Conservation (phyloP, 805 yeast species). For the Kluyveromyces wickerhamii region DNA sequence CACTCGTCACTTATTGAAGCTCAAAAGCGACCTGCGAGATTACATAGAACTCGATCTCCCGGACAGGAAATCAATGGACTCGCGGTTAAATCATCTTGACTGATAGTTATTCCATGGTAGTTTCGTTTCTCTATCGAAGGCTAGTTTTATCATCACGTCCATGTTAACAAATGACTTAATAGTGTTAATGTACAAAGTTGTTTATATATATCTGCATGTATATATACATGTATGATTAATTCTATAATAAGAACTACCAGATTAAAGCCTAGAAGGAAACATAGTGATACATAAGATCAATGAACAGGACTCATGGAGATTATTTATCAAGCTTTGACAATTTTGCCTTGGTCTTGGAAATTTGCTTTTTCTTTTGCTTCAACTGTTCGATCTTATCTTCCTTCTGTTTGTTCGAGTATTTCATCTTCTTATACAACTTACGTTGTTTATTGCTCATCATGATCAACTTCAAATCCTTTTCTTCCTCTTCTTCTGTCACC, state of each 20-base stretch:
- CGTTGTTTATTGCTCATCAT: conserved; percentile 98
- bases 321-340: conserved; percentile 28
- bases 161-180: too few species aligned
- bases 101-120: too few species aligned
- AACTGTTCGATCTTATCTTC: conserved; percentile 64
- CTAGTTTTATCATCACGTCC: too few species aligned
- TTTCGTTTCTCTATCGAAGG: too few species aligned
- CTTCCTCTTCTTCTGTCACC: conserved; percentile 51
- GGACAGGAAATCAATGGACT: conserved; percentile 74
- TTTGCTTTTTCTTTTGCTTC: conserved; percentile 59
- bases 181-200: too few species aligned
- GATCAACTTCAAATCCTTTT: conserved; percentile 84
- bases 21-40: conserved; percentile 62
- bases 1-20: conserved; percentile 48
- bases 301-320: too few species aligned
- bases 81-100: conserved; percentile 39
- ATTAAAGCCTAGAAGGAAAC: too few species aligned
- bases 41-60: conserved; percentile 65
- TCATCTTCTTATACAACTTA: conserved; percentile 91
- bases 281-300: too few species aligned
- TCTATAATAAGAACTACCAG: too few species aligned
- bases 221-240: too few species aligned
- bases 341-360: conserved; percentile 55
- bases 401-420: conserved; percentile 78
- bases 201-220: too few species aligned